Conservation (phyloP, 176 grass and related monocot genomes). For the Oryza longistaminata region DNA sequence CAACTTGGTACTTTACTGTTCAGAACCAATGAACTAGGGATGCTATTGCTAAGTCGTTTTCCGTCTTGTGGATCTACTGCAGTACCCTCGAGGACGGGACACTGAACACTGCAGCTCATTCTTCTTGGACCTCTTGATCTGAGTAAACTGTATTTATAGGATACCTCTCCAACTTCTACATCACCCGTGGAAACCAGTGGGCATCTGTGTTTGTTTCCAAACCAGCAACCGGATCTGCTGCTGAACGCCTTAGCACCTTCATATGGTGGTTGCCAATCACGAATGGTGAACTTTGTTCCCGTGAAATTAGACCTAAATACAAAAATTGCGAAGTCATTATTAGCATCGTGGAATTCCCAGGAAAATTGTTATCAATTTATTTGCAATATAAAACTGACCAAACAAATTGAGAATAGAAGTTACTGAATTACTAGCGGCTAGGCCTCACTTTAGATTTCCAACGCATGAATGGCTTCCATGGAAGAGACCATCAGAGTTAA, state of each 20-base stretch:
- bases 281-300: conserved; percentile 58
- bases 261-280: conserved; percentile 37
- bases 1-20: conserved; percentile 60
- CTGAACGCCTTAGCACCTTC: conserved; percentile 47
- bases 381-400: too few relatives aligned
- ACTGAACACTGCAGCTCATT: conserved; percentile 57
- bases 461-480: conserved; percentile 49
- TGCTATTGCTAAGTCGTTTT: neutral
- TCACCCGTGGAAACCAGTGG: conserved; percentile 35
- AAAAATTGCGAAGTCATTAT: neutral
- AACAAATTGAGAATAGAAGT: neutral
- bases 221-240: conserved; percentile 32
- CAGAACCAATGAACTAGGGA: conserved; percentile 34
- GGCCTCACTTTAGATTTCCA: conserved; percentile 64
- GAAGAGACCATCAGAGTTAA: conserved; percentile 46
- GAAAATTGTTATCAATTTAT: neutral
- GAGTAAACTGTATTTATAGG: conserved; percentile 53
- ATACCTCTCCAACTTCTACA: conserved; percentile 51
- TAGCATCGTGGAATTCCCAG: neutral
- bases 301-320: conserved; percentile 56
- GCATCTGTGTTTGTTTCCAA: conserved; percentile 50
- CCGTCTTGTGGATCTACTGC: neutral
- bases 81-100: neutral
- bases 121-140: conserved; percentile 56
- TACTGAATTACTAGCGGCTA: neutral